A percentile compares a stretch with the other conserved stretches of the same genome.
Evolutionary conservation across 345 rosid genomes (phyloP).

Genomic region (Capsella bursapastoris): DNA sequence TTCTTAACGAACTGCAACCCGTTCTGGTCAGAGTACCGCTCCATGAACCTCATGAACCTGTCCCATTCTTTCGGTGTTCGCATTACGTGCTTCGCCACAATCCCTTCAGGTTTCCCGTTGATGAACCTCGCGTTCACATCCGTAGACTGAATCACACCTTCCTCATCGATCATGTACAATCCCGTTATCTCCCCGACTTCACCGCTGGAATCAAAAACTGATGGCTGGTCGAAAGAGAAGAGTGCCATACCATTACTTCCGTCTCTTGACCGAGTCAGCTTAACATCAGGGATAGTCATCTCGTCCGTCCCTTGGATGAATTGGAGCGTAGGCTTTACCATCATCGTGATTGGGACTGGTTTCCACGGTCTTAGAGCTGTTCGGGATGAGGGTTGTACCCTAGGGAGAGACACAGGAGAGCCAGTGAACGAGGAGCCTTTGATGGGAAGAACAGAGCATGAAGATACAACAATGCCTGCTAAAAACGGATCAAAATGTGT

Average conservation of each 20-base stretch:
- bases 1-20: conserved; percentile 87
- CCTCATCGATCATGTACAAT: conserved; percentile 94
- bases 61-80: conserved; percentile 86
- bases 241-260: conserved; percentile 86
- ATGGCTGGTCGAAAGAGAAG: conserved; percentile 81
- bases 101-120: conserved; percentile 82
- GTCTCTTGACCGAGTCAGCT: conserved; percentile 84
- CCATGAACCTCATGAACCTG: conserved; percentile 98
- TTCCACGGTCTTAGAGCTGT: conserved; percentile 33
- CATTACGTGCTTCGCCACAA: conserved; percentile 91
- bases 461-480: conserved; percentile 52
- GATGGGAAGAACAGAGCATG: conserved; percentile 48
- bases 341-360: conserved; percentile 51
- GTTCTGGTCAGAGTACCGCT: conserved; percentile 81
- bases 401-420: conserved; percentile 46
- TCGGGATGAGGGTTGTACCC: conserved; percentile 25
- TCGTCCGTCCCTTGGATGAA: conserved; percentile 96
- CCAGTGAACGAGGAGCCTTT: conserved; percentile 56
- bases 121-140: conserved; percentile 94
- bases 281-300: conserved; percentile 80
- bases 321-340: conserved; percentile 79
- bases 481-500: conserved; percentile 9
- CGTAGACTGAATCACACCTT: conserved; percentile 88
- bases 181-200: conserved; percentile 97
- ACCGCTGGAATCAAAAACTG: conserved; percentile 83